Evolutionary conservation across 2,329 filamentous ascomycete species (phyloP), one percentile per base, ranked within the genome.

Genomic region (Aspergillus sp.): DNA sequence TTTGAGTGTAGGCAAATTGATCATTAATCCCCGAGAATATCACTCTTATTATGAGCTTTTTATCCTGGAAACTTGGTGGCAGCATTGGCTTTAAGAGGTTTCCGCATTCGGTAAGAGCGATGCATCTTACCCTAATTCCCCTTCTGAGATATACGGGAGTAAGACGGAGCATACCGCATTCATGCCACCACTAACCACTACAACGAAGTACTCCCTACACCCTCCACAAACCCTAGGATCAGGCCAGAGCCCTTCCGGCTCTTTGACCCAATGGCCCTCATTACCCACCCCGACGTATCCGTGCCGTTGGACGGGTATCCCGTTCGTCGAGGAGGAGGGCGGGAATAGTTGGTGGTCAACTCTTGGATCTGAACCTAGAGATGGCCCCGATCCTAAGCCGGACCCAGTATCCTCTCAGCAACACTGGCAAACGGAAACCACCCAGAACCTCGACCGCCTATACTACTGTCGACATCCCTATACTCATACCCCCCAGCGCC

Each of bases 1-100:
- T n/a, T n/a, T n/a, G n/a, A 42, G 41, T 51, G 47, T 41, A 46
- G 50, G 50, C 47, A 52, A 47, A 49, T 34, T 49, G 47, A 41
- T n/a, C 32, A 34, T n/a, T 34, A n/a, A 7, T 34, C 7, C 7
- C 10, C 10, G 7, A 34, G 32, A n/a, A 34, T 34, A 34, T 34
- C 10, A 34, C 32, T n/a, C 32, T 34, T 34, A 34, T n/a, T 7
- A 34, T 34, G 32, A 34, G 7, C 7, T 2, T 34, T 34, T 34
- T 7, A 7, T 7, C 32, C 10, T 34, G 32, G 32, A 34, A 34
- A 19, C 19, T 19, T 19, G 19, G 19, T 19, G 19, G 19, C 19
- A 19, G 19, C 19, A 19, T 19, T 19, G 19, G 1, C 19, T 19
- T 19, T 19, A 2, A 19, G 19, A 19, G 19, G 19, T 19, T 19